Base-by-base conservation (phyloP, 371 early-diverging fungal genomes). In the Lichtheimia ornata region DNA sequence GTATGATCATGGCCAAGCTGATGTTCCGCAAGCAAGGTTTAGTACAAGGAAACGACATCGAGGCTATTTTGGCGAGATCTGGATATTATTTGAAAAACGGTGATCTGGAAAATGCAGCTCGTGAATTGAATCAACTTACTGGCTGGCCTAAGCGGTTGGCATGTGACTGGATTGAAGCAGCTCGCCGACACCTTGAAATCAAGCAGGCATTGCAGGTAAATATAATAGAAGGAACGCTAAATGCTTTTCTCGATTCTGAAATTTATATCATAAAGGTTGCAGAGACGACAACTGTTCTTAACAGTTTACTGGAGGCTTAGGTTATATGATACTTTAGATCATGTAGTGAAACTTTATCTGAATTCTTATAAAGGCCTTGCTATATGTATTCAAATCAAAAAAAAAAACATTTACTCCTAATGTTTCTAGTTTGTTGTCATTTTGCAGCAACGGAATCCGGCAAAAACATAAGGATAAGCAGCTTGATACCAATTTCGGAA, bases 401-500 rank as follows among this genome's bases (percentile, higher is more conserved):
- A 9, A 11, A 54, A 20, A 40, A 5, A 9, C 47, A 22, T 54
- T 27, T 40, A 12, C 40, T 15, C 15, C 17, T n/a, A 40, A 20
- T 40, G 40, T 54, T n/a, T 40, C 20, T 54, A 51, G n/a, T 50
- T 24, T 40, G 22, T 35, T 24, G 42, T 17, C n/a, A 12, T 18
- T 42, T 20, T 59, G 27, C 63, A 62, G 41, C 83, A 82, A 13
- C 93, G 77, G 78, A 92, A 92, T 0, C 82, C 85, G 49, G 85
- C 76, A 79, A 94, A 89, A 11, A 92, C 91, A 61, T 83, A 96
- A 17, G 91, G 91, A 62, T 96, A 96, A 11, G 79, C 87, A 27
- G 84, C 66, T 72, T 96, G 96, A 66, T 91, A 95, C 95, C 95
- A 96, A 69, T 96, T 96, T 40, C 93, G 67, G 70, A 93, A 91